Conservation (phyloP, 805 yeast genomes). For the Teunomyces pallodes region DNA sequence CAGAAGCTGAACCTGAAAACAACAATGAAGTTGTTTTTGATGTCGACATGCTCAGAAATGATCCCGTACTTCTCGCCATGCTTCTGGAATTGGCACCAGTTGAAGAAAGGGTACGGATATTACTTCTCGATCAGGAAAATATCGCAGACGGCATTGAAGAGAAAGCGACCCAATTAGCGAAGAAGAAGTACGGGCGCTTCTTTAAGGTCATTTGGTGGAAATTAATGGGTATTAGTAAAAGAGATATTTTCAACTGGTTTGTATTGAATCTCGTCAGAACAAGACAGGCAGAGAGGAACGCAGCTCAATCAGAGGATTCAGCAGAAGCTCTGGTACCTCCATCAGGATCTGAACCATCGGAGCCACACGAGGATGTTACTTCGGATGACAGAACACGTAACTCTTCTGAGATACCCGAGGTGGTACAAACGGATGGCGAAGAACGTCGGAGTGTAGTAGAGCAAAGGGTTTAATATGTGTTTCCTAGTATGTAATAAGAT, state of each 20-base stretch:
- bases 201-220: slow-evolving; percentile 48
- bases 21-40: slow-evolving; percentile 18
- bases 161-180: slow-evolving; percentile 40
- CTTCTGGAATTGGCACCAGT: slow-evolving; percentile 41
- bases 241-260: slow-evolving; percentile 52
- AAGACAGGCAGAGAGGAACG: not conserved
- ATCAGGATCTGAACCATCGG: not conserved
- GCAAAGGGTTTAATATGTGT: slow-evolving; percentile 14
- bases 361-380: not conserved
- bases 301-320: slow-evolving; percentile 2
- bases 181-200: slow-evolving; percentile 27
- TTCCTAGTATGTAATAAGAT: not conserved
- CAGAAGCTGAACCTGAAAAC: slow-evolving; percentile 1
- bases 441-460: slow-evolving; percentile 18
- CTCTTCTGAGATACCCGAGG: not conserved
- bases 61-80: slow-evolving; percentile 36
- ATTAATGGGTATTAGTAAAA: slow-evolving; percentile 51
- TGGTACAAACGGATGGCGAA: slow-evolving; percentile 3
- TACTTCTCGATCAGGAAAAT: slow-evolving; percentile 25
- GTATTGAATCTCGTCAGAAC: slow-evolving; percentile 21
- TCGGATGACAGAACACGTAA: not conserved
- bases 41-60: slow-evolving; percentile 33
- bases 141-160: slow-evolving; percentile 44
- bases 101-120: slow-evolving; percentile 32
- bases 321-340: not conserved